Base-by-base conservation (phyloP, 768 basidiomycete species). In the Punctularia strigosozonata region DNA sequence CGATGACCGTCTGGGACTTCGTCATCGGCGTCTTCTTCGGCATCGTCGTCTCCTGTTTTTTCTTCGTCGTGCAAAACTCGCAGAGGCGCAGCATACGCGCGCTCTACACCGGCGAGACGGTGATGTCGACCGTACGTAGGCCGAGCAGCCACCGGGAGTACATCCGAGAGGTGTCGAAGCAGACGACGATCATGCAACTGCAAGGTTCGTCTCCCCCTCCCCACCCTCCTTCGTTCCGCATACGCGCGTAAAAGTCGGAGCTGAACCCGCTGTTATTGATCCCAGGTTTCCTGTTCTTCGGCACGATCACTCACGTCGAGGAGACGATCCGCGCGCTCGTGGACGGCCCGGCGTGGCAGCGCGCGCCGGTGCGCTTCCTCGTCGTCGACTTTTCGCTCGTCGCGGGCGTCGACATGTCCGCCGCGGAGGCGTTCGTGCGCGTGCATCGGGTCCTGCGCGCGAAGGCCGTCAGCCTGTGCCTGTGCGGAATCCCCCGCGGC, bases 41-140 rank as follows among this genome's bases (percentile, higher is more conserved):
- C 4, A 87, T 98, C 51, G 64, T 94, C 40, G 77, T 90, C 41
- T 88, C 88, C 50, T 95, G 90, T 50, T 68, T 97, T 58, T 95
- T 94, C 64, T 99, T 99, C 52, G 94, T 99, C n/a, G 70, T 98
- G 2, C 88, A 94, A 51, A 94, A 86, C 43, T 95, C 91, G 0
- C 83, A 81, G 49, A 59, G 87, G 13, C 62, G 74, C 32, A 88
- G 89, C 46, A 90, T 99, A 43, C 76, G 94, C 6, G 73, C 80
- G 0, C 68, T 89, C 25, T 79, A 86, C 54, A 80, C 80, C 2
- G 92, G 92, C 1, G 78, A 86, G 37, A 73, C 79, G 0, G 81
- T 83, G 0, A 77, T 89, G 56, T 95, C 91, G 2, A 88, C 91
- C 1, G 94, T 98, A 3, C 77, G 94, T 7, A 67, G 94, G 17